phyloP scores from a whole-genome alignment of 2,329 filamentous ascomycete genomes.

The Polytolypa hystricis region DNA sequence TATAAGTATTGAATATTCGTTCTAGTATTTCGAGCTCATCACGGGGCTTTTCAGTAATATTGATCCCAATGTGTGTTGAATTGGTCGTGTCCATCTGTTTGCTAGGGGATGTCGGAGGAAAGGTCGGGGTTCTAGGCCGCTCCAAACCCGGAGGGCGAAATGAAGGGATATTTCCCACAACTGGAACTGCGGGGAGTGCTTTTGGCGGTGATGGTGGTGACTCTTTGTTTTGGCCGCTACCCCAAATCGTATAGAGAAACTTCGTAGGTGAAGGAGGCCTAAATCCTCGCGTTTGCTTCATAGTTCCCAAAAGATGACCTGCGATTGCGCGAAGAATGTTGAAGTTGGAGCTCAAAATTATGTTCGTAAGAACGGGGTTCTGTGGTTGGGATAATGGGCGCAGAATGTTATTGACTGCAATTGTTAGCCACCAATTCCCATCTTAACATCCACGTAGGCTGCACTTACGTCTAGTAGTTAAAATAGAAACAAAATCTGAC shows the following conservation, averaged over 20 bases:
- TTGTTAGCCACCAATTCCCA: neutral
- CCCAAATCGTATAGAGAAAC: slow-evolving; percentile 71
- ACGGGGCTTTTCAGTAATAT: slow-evolving; percentile 40
- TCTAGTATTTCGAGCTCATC: slow-evolving; percentile 65
- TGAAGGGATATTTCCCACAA: slow-evolving; percentile 34
- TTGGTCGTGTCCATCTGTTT: slow-evolving; percentile 32
- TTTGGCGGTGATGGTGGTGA: slow-evolving; percentile 23
- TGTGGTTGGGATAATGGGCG: slow-evolving; percentile 56
- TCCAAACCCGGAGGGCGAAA: slow-evolving; percentile 29
- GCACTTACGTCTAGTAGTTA: slow-evolving; percentile 61
- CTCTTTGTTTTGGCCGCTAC: slow-evolving; percentile 39
- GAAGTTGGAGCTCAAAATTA: slow-evolving; percentile 65
- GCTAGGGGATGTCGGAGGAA: slow-evolving; percentile 36
- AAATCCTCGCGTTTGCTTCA: slow-evolving; percentile 49
- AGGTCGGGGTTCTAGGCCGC: slow-evolving; percentile 33
- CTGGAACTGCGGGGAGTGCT: slow-evolving; percentile 23
- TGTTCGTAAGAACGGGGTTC: slow-evolving; percentile 39
- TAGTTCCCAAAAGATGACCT: slow-evolving; percentile 52
- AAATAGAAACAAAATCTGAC: slow-evolving; percentile 61
- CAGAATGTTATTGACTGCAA: slow-evolving; percentile 58
- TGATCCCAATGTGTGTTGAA: slow-evolving; percentile 33
- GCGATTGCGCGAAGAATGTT: slow-evolving; percentile 63
- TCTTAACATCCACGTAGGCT: neutral
- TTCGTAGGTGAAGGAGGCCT: slow-evolving; percentile 82
- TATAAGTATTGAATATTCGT: slow-evolving; percentile 73